phyloP scores from a whole-genome alignment of 495 filamentous ascomycete genomes.

The Aspergillus baeticus region DNA sequence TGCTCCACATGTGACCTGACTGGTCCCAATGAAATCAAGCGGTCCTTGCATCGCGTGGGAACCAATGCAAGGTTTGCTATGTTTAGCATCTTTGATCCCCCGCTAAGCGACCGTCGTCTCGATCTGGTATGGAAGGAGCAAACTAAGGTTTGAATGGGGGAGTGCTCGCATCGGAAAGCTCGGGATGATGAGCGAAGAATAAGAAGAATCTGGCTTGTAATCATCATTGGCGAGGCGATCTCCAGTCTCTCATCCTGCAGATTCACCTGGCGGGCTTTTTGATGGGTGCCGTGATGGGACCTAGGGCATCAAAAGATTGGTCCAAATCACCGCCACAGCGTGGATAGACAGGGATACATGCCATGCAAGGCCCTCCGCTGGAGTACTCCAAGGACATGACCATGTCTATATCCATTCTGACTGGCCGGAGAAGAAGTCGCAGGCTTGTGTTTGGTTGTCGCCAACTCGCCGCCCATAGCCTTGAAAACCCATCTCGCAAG shows the following conservation, averaged over 20 bases:
- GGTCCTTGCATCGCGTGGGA: slow-evolving; percentile 34
- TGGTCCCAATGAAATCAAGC: slow-evolving; percentile 21
- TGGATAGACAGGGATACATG: slow-evolving; percentile 12
- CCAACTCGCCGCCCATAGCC: background rate
- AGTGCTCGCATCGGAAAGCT: background rate
- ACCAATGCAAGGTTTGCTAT: slow-evolving; percentile 44
- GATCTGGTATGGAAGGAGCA: slow-evolving; percentile 7
- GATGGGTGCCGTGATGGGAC: no score
- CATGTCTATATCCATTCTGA: background rate
- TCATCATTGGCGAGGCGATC: background rate
- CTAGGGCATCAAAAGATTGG: background rate
- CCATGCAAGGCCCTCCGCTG: background rate
- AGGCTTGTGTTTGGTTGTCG: slow-evolving; percentile 1
- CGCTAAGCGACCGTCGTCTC: slow-evolving; percentile 14
- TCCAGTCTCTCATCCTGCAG: background rate
- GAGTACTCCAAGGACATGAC: slow-evolving; percentile 2
- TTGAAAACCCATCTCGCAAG: no score
- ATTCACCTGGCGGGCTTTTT: no score
- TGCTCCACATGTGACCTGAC: background rate
- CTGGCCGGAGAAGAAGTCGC: slow-evolving; percentile 2
- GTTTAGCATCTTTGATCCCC: slow-evolving; percentile 37
- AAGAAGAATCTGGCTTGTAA: background rate
- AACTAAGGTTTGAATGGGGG: background rate
- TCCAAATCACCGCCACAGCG: slow-evolving; percentile 12
- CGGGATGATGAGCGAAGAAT: background rate